phyloP scores from a whole-genome alignment of 176 grass and related monocot species.

The Triticum dicoccoides region DNA sequence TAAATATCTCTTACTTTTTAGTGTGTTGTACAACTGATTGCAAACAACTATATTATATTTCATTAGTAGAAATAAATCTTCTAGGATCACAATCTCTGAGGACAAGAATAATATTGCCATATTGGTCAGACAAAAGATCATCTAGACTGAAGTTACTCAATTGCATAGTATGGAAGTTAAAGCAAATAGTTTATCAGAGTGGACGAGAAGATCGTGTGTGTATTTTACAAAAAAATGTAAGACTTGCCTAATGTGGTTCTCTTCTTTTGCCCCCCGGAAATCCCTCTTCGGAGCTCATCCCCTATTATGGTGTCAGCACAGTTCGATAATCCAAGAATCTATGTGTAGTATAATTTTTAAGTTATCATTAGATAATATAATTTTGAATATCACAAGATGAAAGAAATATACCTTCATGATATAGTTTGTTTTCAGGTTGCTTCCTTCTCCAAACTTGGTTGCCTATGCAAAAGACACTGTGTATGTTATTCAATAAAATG shows the following conservation, averaged over 20 bases:
- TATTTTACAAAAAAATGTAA: background rate
- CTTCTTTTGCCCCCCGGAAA: no score
- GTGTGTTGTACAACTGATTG: background rate
- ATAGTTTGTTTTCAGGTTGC: conserved; percentile 78
- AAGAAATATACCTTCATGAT: conserved; percentile 58
- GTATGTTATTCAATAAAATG: conserved; percentile 13
- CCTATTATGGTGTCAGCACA: no score
- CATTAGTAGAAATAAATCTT: background rate
- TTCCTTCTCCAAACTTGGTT: conserved; percentile 72
- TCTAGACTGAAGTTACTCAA: background rate
- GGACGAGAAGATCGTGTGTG: background rate
- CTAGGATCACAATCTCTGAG: background rate
- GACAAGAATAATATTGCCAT: background rate
- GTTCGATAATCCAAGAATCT: no score
- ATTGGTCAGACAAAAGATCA: background rate
- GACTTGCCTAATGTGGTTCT: background rate
- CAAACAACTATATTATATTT: background rate
- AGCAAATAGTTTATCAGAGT: background rate
- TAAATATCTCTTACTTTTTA: background rate
- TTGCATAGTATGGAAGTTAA: background rate
- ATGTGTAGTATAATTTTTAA: background rate
- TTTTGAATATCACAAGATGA: background rate
- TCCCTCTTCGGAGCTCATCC: no score
- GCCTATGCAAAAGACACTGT: conserved; percentile 36
- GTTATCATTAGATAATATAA: background rate